phyloP scores from a whole-genome alignment of 305 asterid genomes.

The Fraxinus angustifolia region DNA sequence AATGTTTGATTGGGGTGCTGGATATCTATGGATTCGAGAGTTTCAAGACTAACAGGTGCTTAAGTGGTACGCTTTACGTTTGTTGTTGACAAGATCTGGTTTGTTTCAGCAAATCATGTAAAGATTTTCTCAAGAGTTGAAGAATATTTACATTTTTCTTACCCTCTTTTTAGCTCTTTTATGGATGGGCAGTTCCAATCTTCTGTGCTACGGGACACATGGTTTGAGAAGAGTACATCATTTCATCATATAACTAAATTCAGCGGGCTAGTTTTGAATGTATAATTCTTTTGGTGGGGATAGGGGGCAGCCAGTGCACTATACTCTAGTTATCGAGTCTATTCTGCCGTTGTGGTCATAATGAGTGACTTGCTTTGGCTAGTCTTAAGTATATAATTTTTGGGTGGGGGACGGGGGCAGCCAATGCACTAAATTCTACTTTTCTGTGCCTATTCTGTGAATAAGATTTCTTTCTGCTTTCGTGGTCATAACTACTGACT shows the following conservation, averaged over 20 bases:
- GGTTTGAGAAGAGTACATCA: neutral
- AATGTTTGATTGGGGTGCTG: neutral
- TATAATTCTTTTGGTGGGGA: neutral
- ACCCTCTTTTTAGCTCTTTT: neutral
- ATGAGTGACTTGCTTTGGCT: neutral
- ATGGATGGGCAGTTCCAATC: neutral
- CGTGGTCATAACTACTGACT: neutral
- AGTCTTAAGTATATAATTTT: neutral
- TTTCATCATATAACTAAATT: neutral
- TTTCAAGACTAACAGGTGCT: constrained; percentile 99
- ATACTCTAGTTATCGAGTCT: neutral
- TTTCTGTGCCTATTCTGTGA: neutral
- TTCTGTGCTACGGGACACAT: neutral
- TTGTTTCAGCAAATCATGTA: constrained; percentile 13
- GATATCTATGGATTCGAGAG: constrained; percentile 44
- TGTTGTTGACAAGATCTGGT: constrained; percentile 33
- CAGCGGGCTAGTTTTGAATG: neutral
- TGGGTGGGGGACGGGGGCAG: neutral
- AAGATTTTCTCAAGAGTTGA: constrained; percentile 20
- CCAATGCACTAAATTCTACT: neutral
- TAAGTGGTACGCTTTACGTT: constrained; percentile 68
- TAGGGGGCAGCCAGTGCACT: neutral
- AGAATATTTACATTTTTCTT: constrained; percentile 14
- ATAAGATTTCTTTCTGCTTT: neutral
- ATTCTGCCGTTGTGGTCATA: neutral